Percentiles rank a stretch among this genome's conserved stretches.
Evolutionary conservation across 1,139 yeast genomes (phyloP).

Genomic region (Sugiyamaella japonica): DNA sequence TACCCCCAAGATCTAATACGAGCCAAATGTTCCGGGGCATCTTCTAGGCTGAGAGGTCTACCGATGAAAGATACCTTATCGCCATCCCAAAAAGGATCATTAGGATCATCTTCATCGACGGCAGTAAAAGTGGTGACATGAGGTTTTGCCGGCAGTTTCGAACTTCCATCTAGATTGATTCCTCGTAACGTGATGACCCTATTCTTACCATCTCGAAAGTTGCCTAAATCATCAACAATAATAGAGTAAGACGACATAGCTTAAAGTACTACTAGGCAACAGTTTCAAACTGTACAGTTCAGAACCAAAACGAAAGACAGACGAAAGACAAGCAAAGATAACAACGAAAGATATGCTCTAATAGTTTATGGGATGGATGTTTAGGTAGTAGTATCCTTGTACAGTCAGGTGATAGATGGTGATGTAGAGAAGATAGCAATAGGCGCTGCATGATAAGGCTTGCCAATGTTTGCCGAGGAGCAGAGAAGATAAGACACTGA

Average conservation of each 20-base stretch:
- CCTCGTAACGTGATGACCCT: conserved; percentile 68
- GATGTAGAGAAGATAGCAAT: not conserved
- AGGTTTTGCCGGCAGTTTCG: conserved; percentile 66
- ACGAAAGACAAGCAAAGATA: not conserved
- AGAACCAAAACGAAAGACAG: not conserved
- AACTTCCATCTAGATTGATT: conserved; percentile 69
- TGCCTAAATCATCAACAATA: conserved; percentile 47
- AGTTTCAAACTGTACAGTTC: not conserved
- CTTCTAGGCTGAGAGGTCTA: conserved; percentile 73
- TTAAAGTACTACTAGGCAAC: not conserved
- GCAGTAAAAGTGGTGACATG: conserved; percentile 53
- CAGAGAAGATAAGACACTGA: too few relatives aligned
- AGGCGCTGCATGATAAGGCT: conserved; percentile 6
- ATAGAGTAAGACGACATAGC: conserved; percentile 1
- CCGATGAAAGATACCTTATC: conserved; percentile 77
- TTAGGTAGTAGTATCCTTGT: not conserved
- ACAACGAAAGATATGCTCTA: not conserved
- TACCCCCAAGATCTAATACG: conserved; percentile 80
- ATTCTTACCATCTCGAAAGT: conserved; percentile 57
- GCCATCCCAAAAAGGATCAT: conserved; percentile 61
- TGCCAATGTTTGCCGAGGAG: too few relatives aligned
- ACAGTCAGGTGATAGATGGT: not conserved
- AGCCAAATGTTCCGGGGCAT: conserved; percentile 65
- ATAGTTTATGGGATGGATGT: not conserved
- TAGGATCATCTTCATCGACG: conserved; percentile 39